Conservation (phyloP, 2,329 filamentous ascomycete species). For the Aureobasidium sp. region DNA sequence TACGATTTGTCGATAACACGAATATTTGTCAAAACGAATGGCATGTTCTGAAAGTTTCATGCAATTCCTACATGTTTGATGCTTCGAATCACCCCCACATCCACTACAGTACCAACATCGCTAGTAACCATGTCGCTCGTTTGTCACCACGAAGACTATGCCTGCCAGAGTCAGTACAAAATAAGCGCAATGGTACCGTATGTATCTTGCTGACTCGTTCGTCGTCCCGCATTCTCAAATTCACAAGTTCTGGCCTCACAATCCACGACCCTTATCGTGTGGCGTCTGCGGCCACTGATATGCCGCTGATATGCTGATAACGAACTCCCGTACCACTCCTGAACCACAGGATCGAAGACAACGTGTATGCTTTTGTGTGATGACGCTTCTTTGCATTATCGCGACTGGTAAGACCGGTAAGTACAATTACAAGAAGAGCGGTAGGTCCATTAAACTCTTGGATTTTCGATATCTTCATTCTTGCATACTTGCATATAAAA, state of each 20-base stretch:
- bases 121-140: background rate
- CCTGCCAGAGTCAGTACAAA: background rate
- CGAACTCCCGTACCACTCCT: background rate
- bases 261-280: constrained; percentile 2
- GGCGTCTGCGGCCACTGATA: background rate
- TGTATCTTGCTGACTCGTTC: background rate
- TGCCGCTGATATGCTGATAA: constrained; percentile 5
- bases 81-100: background rate
- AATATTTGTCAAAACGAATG: background rate
- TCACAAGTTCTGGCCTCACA: background rate
- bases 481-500: too few relatives aligned
- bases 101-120: background rate
- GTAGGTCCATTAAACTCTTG: background rate
- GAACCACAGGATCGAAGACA: background rate
- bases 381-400: constrained; percentile 2
- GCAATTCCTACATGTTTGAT: background rate
- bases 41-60: background rate
- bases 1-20: background rate
- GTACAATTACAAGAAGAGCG: background rate
- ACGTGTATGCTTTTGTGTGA: background rate
- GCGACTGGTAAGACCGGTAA: background rate
- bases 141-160: too few relatives aligned
- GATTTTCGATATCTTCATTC: background rate
- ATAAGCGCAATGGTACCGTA: too few relatives aligned
- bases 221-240: background rate